Percentiles rank a stretch among this genome's conserved stretches.
phyloP scores from a whole-genome alignment of 2,329 filamentous ascomycete species.

The Didymella segeticola region DNA sequence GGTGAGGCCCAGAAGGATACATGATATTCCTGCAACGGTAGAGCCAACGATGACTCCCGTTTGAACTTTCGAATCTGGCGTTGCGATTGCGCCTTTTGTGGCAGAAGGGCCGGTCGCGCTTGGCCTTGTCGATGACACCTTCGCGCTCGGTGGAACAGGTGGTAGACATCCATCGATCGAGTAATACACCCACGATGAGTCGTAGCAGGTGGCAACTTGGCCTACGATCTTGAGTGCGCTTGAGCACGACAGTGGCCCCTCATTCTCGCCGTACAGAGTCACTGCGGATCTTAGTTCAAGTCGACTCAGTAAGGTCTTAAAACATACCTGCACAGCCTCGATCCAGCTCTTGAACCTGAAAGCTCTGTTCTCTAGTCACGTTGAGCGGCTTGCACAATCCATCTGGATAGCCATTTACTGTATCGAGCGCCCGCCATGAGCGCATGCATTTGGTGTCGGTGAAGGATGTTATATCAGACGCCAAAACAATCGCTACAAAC shows the following conservation, averaged over 20 bases:
- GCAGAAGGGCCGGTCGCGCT: slow-evolving; percentile 7
- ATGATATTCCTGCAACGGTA: slow-evolving; percentile 22
- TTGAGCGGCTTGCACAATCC: slow-evolving; percentile 24
- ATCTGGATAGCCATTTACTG: slow-evolving; percentile 27
- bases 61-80: not conserved
- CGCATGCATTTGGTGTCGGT: slow-evolving; percentile 19
- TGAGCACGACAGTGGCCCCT: slow-evolving; percentile 22
- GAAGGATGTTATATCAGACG: slow-evolving; percentile 23
- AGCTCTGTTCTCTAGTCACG: slow-evolving; percentile 22
- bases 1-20: slow-evolving; percentile 19
- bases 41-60: slow-evolving; percentile 27
- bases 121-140: not conserved
- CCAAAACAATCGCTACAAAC: not conserved
- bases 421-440: slow-evolving; percentile 20
- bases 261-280: slow-evolving; percentile 34
- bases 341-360: slow-evolving; percentile 35
- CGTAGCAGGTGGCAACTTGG: slow-evolving; percentile 34
- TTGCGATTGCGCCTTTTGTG: slow-evolving; percentile 1
- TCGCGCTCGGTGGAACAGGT: slow-evolving; percentile 12
- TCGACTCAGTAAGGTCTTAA: not conserved
- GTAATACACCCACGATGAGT: slow-evolving; percentile 37
- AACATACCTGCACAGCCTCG: slow-evolving; percentile 32
- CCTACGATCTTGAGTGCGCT: slow-evolving; percentile 26
- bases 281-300: slow-evolving; percentile 20
- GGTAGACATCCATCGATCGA: slow-evolving; percentile 34